Evolutionary conservation across 2,329 filamentous ascomycete genomes (phyloP), one percentile per base, ranked within the genome.

Genomic region (Colletotrichum theobromicola): DNA sequence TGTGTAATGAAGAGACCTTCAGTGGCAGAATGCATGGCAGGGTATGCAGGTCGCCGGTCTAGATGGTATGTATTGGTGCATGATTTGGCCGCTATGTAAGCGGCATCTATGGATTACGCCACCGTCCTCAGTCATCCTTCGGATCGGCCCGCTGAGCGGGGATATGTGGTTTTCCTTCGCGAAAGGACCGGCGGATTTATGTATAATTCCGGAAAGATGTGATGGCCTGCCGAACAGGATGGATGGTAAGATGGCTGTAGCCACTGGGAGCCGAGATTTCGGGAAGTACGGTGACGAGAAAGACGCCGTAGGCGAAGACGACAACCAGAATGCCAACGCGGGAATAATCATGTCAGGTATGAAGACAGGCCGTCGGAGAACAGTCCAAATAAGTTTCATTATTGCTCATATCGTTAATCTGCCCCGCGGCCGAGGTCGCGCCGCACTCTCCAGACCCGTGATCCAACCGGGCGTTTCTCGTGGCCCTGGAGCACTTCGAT

Each of bases 361-460:
- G 30, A 32, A 32, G 30, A 32, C 9, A 32, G 10, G n/a, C 13
- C 42, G 7, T 50, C 42, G 10, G n/a, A 7, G 12, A 50, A 13
- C 6, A 50, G 24, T 4, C 42, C 42, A n/a, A 21, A 50, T 10
- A 6, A 21, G 12, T 50, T 50, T 21, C 4, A 50, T 21, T 3
- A 13, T 50, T 50, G 42, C 42, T 5, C 24, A n/a, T 50, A 50
- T 50, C n/a, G 6, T 72, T 30, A 75, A 7, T 75, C 72, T 21
- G 55, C 57, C 24, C 65, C 75, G 53, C 85, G 85, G 10, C 92
- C 91, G 8, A 93, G 81, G 81, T 93, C 91, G 77, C 91, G 88
- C 72, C 92, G 86, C 13, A 93, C 91, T 75, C 91, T 88, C 91
- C 91, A 93, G 12, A 91, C 90, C 65, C 87, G 87, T 5, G 90